Evolutionary conservation across 148 eudicot species (phyloP).

Genomic region (Cornus kousa): DNA sequence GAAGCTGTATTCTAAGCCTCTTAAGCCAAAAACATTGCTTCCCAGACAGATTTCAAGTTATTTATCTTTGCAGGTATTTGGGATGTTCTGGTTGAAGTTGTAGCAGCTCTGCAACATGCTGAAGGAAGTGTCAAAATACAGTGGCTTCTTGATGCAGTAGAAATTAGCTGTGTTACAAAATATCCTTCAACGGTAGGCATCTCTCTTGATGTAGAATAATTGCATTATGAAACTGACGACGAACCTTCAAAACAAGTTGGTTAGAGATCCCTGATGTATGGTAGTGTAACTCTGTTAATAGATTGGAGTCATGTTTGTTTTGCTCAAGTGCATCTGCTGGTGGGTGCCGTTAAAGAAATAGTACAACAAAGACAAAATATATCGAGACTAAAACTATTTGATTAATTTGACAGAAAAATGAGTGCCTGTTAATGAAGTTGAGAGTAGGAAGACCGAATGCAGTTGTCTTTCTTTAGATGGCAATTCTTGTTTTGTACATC

Average conservation of each 20-base stretch:
- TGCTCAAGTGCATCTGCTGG: background rate
- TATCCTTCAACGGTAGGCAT: slow-evolving; percentile 78
- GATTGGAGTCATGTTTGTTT: background rate
- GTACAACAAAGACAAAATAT: background rate
- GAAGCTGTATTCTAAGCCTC: background rate
- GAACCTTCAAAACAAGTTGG: background rate
- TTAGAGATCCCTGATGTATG: background rate
- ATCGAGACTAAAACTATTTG: background rate
- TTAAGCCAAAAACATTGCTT: background rate
- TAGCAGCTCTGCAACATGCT: slow-evolving; percentile 55
- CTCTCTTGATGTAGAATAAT: background rate
- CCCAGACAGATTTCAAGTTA: background rate
- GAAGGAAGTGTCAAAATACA: slow-evolving; percentile 64
- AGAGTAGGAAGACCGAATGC: background rate
- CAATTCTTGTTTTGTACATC: background rate
- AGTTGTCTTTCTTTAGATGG: background rate
- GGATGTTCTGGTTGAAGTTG: slow-evolving; percentile 67
- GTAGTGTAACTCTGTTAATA: background rate
- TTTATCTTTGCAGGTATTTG: slow-evolving; percentile 55
- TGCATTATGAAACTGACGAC: background rate
- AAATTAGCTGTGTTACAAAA: slow-evolving; percentile 77
- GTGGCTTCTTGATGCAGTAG: slow-evolving; percentile 80
- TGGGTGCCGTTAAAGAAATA: background rate
- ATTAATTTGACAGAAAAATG: background rate
- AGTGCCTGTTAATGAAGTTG: background rate